Percentiles rank a stretch among this genome's conserved stretches.
phyloP scores from a whole-genome alignment of 2,329 filamentous ascomycete species.

The Colletotrichum sojae region DNA sequence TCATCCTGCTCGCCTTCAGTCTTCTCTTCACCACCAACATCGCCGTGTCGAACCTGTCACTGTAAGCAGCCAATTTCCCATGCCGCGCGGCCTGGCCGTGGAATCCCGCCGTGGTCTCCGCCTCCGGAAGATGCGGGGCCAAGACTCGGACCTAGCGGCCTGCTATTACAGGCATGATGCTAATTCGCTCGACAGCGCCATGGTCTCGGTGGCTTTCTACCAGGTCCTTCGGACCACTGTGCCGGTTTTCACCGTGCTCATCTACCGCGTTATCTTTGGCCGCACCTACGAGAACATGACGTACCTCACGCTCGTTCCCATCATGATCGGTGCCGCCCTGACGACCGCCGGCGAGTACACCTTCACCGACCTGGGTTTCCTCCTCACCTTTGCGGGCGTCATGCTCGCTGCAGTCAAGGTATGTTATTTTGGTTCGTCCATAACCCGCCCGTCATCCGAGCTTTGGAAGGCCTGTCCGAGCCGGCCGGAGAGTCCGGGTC shows the following conservation, averaged over 20 bases:
- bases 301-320: conserved; percentile 72
- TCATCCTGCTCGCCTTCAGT: conserved; percentile 71
- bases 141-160: background rate
- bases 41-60: conserved; percentile 74
- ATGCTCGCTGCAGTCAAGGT: conserved; percentile 70
- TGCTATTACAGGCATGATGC: conserved; percentile 8
- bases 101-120: conserved; percentile 12
- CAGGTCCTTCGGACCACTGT: conserved; percentile 74
- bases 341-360: conserved; percentile 75
- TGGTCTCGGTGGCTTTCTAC: conserved; percentile 77
- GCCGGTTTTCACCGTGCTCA: conserved; percentile 73
- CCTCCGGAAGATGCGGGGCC: conserved; percentile 16
- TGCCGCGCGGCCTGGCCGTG: conserved; percentile 10
- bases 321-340: conserved; percentile 71
- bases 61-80: conserved; percentile 53
- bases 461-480: conserved; percentile 22
- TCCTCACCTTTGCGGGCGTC: conserved; percentile 68
- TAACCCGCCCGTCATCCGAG: conserved; percentile 21
- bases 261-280: conserved; percentile 70
- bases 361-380: conserved; percentile 70
- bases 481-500: conserved; percentile 2
- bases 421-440: conserved; percentile 35
- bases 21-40: conserved; percentile 75
- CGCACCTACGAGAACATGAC: conserved; percentile 69
- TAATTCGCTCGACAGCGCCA: conserved; percentile 49